These are phyloP conservation scores for Graphilbum fragrans DNA, from an alignment of 2,329 filamentous ascomycete species.

Conservation along the genomic window DNA sequence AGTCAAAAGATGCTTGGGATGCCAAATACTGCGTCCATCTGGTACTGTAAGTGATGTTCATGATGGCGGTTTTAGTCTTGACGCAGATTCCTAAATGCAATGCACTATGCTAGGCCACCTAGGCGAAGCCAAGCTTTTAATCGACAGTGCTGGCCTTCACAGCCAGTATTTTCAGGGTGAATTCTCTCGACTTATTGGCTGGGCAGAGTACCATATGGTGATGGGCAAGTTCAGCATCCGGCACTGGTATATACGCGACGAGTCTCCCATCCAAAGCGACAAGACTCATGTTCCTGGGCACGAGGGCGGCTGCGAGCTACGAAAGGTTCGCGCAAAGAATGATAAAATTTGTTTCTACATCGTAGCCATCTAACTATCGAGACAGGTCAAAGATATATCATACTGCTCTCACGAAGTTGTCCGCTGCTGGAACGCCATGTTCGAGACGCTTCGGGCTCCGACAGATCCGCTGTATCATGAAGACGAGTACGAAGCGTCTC, in stretches of 20 bases:
- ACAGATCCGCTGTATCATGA: slow-evolving; percentile 1
- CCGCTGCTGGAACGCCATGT: neutral
- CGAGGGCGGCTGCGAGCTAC: slow-evolving; percentile 1
- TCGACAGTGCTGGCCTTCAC: slow-evolving; percentile 2
- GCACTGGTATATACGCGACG: slow-evolving; percentile 4
- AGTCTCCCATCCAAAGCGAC: neutral
- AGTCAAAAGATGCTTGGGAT: slow-evolving; percentile 2
- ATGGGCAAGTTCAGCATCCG: slow-evolving; percentile 5
- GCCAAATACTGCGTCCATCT: slow-evolving; percentile 1
- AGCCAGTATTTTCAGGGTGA: slow-evolving; percentile 1
- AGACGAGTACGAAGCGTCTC: slow-evolving; percentile 1
- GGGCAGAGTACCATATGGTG: slow-evolving; percentile 7
- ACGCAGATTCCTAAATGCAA: neutral
- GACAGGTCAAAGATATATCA: neutral
- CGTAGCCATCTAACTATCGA: neutral
- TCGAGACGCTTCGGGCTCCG: slow-evolving; percentile 1
- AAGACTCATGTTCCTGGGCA: neutral
- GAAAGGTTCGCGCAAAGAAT: neutral
- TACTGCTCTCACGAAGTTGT: slow-evolving; percentile 4
- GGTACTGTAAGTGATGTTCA: slow-evolving; percentile 4
- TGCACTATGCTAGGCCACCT: slow-evolving; percentile 1
- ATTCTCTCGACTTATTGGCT: neutral
- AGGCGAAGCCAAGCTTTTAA: slow-evolving; percentile 1
- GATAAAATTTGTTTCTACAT: neutral
- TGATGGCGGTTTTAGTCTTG: no score